Conservation (phyloP, 169 alveolate genomes). For the Perkinsus olseni region DNA sequence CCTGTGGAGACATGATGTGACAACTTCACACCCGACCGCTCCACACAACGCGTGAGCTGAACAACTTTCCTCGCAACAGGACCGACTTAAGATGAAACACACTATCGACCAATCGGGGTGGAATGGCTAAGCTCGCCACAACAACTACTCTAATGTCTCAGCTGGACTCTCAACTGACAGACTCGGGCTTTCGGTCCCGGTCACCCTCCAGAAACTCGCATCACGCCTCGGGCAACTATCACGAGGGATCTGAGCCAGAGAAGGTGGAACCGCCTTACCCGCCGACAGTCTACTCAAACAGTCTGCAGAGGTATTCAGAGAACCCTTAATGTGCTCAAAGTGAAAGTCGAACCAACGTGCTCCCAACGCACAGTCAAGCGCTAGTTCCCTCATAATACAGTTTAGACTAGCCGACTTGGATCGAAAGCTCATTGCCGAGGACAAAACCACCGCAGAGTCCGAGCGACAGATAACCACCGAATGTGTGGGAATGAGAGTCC, state of each 20-base stretch:
- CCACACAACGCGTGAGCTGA: too few species aligned
- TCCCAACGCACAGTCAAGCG: background rate
- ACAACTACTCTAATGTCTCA: background rate
- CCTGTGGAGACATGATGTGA: too few species aligned
- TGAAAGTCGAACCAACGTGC: background rate
- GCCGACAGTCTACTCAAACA: background rate
- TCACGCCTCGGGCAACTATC: background rate
- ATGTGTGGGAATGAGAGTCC: background rate
- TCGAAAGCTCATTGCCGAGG: background rate
- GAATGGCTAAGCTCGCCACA: background rate
- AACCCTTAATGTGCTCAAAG: background rate
- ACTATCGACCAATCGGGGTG: too few species aligned
- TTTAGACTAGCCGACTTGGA: background rate
- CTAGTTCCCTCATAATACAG: background rate
- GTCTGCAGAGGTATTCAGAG: background rate
- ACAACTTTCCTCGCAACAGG: too few species aligned
- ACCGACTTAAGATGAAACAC: too few species aligned
- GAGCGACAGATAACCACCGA: background rate
- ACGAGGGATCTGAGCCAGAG: background rate
- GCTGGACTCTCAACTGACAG: background rate
- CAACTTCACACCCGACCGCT: too few species aligned
- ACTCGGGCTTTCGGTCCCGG: background rate
- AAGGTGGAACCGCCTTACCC: background rate
- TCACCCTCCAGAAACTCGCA: background rate
- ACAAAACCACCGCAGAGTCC: background rate